Conservation (phyloP, 371 early-diverging fungal genomes). For the Thermomucor indicae-seudaticae region DNA sequence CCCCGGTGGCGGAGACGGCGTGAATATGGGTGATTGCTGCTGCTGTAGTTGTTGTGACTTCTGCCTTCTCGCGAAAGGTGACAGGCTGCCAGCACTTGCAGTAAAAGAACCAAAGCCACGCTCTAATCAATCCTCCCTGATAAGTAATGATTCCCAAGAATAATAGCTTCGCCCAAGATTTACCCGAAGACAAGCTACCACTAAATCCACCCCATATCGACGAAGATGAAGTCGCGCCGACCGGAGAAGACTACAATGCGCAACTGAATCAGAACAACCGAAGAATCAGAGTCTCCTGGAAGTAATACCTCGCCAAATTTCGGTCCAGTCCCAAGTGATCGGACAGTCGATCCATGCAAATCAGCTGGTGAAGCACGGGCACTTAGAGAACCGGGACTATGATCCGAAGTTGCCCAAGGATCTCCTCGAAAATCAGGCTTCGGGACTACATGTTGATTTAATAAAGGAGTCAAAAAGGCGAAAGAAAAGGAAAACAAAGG, state of each 20-base stretch:
- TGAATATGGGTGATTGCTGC: slow-evolving; percentile 17
- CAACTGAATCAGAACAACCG: not conserved
- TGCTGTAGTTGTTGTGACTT: slow-evolving; percentile 1
- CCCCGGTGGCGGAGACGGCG: slow-evolving; percentile 21
- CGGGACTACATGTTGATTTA: no score
- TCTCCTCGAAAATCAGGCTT: not conserved
- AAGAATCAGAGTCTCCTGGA: not conserved
- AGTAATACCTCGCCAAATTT: slow-evolving; percentile 5
- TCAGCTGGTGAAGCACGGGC: slow-evolving; percentile 4
- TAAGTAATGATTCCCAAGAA: not conserved
- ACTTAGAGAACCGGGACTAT: not conserved
- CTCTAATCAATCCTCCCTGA: slow-evolving; percentile 10
- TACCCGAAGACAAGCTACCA: slow-evolving; percentile 25
- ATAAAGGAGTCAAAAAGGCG: no score
- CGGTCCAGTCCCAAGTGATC: slow-evolving; percentile 1
- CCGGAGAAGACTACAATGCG: slow-evolving; percentile 65
- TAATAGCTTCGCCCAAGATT: not conserved
- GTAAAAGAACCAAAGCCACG: slow-evolving; percentile 14
- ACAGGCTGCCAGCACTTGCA: slow-evolving; percentile 4
- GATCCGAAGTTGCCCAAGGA: not conserved
- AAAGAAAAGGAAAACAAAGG: no score
- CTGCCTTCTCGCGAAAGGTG: slow-evolving; percentile 2
- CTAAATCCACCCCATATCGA: slow-evolving; percentile 47
- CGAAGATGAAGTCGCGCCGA: slow-evolving; percentile 41
- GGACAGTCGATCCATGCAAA: not conserved